Percentiles rank a stretch among this genome's conserved stretches.
phyloP scores from a whole-genome alignment of 2,329 filamentous ascomycete genomes.

The Penicillium sp. region DNA sequence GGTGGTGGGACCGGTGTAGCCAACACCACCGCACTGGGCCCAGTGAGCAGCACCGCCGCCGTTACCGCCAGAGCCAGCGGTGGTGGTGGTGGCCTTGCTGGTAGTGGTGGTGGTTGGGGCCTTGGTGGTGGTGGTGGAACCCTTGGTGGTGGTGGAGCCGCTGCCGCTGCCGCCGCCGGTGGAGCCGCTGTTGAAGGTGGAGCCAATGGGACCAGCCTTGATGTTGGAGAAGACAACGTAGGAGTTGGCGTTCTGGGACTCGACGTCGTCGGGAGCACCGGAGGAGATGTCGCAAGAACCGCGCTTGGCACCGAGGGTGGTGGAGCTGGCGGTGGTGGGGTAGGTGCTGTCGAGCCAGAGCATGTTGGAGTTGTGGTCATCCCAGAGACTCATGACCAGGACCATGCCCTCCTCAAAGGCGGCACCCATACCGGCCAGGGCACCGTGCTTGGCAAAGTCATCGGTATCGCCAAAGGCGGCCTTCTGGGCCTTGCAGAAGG shows the following conservation, averaged over 20 bases:
- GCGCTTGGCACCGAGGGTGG: slow-evolving; percentile 46
- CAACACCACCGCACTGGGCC: slow-evolving; percentile 31
- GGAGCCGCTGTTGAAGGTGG: slow-evolving; percentile 37
- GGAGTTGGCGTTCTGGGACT: slow-evolving; percentile 43
- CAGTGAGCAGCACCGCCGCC: slow-evolving; percentile 18
- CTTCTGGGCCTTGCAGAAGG: slow-evolving; percentile 55
- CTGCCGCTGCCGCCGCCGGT: slow-evolving; percentile 5
- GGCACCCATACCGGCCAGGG: slow-evolving; percentile 49
- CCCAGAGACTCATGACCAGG: slow-evolving; percentile 56
- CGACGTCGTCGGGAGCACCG: slow-evolving; percentile 48
- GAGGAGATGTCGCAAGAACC: slow-evolving; percentile 51
- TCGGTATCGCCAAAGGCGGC: slow-evolving; percentile 50
- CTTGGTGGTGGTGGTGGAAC: slow-evolving; percentile 8
- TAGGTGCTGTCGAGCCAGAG: slow-evolving; percentile 67
- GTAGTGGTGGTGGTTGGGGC: neutral
- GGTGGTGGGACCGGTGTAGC: slow-evolving; percentile 29
- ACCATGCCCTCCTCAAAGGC: slow-evolving; percentile 57
- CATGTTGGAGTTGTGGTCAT: slow-evolving; percentile 64
- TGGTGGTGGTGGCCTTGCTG: slow-evolving; percentile 3
- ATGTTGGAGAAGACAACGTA: slow-evolving; percentile 56
- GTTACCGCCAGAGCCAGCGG: slow-evolving; percentile 6
- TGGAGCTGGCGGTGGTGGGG: slow-evolving; percentile 44
- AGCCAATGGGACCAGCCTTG: slow-evolving; percentile 52
- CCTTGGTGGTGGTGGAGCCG: slow-evolving; percentile 9
- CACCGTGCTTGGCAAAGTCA: slow-evolving; percentile 52